Percentiles rank a stretch among this genome's conserved stretches.
Evolutionary conservation across 1,284 basidiomycete genomes (phyloP).

Genomic region (Tremellales sp.): DNA sequence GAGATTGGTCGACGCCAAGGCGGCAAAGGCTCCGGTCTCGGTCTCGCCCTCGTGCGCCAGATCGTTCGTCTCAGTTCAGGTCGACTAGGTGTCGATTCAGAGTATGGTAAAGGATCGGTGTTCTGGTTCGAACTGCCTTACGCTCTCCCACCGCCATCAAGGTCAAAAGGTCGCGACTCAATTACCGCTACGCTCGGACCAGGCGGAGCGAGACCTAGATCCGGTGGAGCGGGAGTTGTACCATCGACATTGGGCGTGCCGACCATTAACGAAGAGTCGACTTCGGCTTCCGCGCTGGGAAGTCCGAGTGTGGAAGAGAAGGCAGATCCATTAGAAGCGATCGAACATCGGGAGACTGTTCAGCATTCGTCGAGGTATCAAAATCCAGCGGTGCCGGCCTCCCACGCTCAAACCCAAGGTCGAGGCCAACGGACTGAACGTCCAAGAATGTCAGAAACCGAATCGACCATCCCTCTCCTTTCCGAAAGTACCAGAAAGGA

Average conservation of each 20-base stretch:
- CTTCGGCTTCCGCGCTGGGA: background rate
- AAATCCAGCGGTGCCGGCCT: no score
- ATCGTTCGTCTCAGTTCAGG: slow-evolving; percentile 81
- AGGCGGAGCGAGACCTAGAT: background rate
- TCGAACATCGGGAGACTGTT: background rate
- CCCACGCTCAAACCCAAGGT: background rate
- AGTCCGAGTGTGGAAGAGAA: background rate
- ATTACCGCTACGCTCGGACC: background rate
- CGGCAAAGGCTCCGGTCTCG: slow-evolving; percentile 84
- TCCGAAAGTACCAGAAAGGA: slow-evolving; percentile 7
- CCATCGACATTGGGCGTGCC: background rate
- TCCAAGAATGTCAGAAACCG: slow-evolving; percentile 22
- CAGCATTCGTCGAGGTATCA: no score
- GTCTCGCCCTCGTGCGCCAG: slow-evolving; percentile 79
- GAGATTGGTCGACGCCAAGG: slow-evolving; percentile 69
- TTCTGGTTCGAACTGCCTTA: slow-evolving; percentile 59
- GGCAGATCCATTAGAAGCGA: background rate
- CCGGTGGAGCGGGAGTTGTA: no score
- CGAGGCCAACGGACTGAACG: slow-evolving; percentile 1
- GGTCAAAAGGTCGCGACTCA: slow-evolving; percentile 1
- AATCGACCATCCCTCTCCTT: slow-evolving; percentile 25
- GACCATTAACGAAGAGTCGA: background rate
- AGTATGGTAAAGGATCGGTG: slow-evolving; percentile 44
- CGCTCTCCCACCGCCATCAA: slow-evolving; percentile 24
- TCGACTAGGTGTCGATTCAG: slow-evolving; percentile 59